Evolutionary conservation across 2,329 filamentous ascomycete species (phyloP), one percentile per base, ranked within the genome.

Genomic region (Alternaria triticina): DNA sequence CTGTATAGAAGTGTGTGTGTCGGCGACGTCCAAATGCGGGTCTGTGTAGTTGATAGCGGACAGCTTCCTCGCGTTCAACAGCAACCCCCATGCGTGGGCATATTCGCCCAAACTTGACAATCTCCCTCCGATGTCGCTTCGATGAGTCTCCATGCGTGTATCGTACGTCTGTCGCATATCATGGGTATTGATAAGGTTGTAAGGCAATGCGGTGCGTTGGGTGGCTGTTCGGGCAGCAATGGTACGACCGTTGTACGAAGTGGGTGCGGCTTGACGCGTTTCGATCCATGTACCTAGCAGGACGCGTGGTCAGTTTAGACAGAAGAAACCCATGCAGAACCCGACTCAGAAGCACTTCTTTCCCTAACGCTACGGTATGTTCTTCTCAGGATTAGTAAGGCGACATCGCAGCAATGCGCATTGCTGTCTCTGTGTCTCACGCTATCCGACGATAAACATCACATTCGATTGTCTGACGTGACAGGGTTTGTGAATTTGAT

Each of bases 401-500:
- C 20, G n/a, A 40, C 9, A 23, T n/a, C 8, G 11, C 15, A 6
- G 13, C 49, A 40, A 20, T 22, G 36, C 13, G 20, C 49, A 9
- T 13, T 36, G 9, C 10, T 22, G 4, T 12, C 9, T 20, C 23
- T 20, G 10, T 5, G 27, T 22, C 33, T 54, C 40, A 46, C 36
- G 4, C 11, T 10, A 25, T n/a, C 22, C 36, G 54, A 20, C n/a
- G 22, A 17, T 33, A 28, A 27, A 49, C 59, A 57, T 61, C 61
- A 64, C 61, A 20, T 13, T n/a, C 8, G 17, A 28, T 30, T 54
- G 43, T 11, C 36, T 15, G 57, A 50, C 44, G 44, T 56, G 51
- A 61, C 57, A 58, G 59, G 67, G 64, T 70, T 72, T 68, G 64
- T 74, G 69, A 70, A 73, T 71, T 76, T 72, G 67, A 69, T 76